phyloP scores from a whole-genome alignment of 2,329 filamentous ascomycete genomes.

The Trichoderma harzianum region DNA sequence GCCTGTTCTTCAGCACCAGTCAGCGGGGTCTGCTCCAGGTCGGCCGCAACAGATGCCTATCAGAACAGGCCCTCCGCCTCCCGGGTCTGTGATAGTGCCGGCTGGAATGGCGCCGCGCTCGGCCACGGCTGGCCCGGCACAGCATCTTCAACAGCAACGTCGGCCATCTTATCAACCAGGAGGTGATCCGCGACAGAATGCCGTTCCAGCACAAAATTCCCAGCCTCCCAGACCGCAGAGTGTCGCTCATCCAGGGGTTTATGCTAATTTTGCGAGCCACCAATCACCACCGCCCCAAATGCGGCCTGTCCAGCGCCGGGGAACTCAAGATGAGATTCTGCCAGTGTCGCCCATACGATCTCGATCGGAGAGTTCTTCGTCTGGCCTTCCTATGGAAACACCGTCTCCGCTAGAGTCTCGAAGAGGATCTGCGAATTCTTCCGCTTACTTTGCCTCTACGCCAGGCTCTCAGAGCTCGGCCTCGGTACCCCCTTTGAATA shows the following conservation, averaged over 20 bases:
- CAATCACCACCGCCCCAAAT: not conserved
- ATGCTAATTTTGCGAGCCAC: not conserved
- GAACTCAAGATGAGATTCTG: constrained; percentile 15
- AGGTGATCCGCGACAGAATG: not conserved
- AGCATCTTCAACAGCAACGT: constrained; percentile 11
- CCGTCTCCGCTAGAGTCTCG: constrained; percentile 20
- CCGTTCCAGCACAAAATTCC: not conserved
- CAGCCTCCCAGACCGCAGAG: constrained; percentile 17
- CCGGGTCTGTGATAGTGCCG: not conserved
- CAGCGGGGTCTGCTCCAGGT: not conserved
- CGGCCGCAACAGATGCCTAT: constrained; percentile 7
- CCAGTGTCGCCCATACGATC: constrained; percentile 19
- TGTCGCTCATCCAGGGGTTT: not conserved
- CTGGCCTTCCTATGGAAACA: constrained; percentile 17
- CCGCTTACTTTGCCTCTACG: constrained; percentile 10
- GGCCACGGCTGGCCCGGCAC: not conserved
- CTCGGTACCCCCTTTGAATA: not conserved
- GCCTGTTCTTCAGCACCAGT: constrained; percentile 5
- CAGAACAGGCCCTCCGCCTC: not conserved
- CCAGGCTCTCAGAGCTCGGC: constrained; percentile 5
- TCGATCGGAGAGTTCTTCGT: constrained; percentile 21
- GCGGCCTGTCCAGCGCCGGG: constrained; percentile 7
- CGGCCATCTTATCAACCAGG: not conserved
- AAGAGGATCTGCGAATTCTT: constrained; percentile 18
- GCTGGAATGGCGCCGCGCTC: constrained; percentile 7